Evolutionary conservation across 2,329 filamentous ascomycete species (phyloP).

Genomic region (Seiridium cupressi): DNA sequence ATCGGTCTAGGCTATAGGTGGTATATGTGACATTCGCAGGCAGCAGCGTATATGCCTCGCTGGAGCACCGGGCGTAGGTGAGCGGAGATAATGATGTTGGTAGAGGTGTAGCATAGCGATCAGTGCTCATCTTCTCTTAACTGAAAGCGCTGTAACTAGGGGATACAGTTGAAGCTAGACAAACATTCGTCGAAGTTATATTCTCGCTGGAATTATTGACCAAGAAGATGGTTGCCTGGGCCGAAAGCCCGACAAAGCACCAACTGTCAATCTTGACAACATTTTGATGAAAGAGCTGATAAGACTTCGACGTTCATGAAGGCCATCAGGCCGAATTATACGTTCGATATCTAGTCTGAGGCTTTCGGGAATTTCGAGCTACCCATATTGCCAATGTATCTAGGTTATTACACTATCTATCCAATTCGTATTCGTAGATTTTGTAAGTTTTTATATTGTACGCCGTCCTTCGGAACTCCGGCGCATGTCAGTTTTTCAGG

Average conservation of each 20-base stretch:
- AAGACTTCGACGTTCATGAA: neutral
- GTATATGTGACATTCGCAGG: constrained; percentile 1
- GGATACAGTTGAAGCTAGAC: neutral
- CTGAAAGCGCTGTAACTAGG: constrained; percentile 5
- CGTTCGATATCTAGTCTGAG: too few relatives aligned
- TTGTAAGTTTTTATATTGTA: too few relatives aligned
- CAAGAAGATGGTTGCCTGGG: neutral
- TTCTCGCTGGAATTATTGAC: neutral
- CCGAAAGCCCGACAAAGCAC: neutral
- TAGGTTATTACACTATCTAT: too few relatives aligned
- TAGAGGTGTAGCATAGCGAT: constrained; percentile 6
- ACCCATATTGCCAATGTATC: too few relatives aligned
- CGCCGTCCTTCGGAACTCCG: too few relatives aligned
- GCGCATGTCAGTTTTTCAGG: too few relatives aligned
- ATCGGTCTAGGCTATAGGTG: constrained; percentile 3
- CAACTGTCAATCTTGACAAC: neutral
- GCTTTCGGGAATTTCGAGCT: too few relatives aligned
- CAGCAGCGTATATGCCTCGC: neutral
- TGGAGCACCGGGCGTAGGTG: neutral
- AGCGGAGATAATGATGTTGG: constrained; percentile 1
- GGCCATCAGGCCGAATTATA: neutral
- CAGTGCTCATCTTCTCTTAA: constrained; percentile 4
- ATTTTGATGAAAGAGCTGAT: neutral
- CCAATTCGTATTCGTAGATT: too few relatives aligned
- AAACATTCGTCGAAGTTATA: neutral